phyloP scores from a whole-genome alignment of 192 early-diverging fungal species.

The Coemansia sp. region DNA sequence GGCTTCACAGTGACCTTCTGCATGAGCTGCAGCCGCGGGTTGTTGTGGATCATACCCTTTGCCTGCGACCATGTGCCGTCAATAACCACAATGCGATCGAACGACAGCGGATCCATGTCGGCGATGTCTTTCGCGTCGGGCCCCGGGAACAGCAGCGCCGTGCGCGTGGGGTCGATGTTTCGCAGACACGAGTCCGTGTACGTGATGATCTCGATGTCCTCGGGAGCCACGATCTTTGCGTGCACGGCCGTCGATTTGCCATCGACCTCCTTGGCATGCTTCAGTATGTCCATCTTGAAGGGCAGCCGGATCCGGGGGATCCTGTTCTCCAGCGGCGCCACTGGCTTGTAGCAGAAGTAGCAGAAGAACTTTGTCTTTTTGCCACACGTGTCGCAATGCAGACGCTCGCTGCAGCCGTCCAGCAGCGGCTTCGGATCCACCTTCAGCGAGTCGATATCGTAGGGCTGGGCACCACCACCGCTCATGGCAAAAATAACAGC shows the following conservation, averaged over 20 bases:
- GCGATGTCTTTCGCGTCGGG: slow-evolving; percentile 63
- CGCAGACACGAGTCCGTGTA: slow-evolving; percentile 53
- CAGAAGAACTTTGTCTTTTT: slow-evolving; percentile 71
- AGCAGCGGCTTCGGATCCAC: slow-evolving; percentile 29
- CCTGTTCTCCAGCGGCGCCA: slow-evolving; percentile 48
- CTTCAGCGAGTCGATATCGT: slow-evolving; percentile 38
- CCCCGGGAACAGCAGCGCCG: slow-evolving; percentile 85
- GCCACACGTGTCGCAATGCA: slow-evolving; percentile 60
- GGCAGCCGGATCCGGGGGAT: slow-evolving; percentile 69
- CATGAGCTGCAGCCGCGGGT: slow-evolving; percentile 44
- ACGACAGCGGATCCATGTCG: slow-evolving; percentile 62
- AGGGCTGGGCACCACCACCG: slow-evolving; percentile 9
- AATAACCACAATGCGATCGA: slow-evolving; percentile 80
- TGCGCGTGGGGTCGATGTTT: slow-evolving; percentile 63
- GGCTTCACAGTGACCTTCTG: slow-evolving; percentile 66
- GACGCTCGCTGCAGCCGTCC: slow-evolving; percentile 44
- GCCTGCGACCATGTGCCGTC: slow-evolving; percentile 97
- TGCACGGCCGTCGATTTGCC: slow-evolving; percentile 89
- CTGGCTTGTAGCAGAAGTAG: slow-evolving; percentile 62
- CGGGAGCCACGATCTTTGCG: slow-evolving; percentile 70
- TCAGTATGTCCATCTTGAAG: slow-evolving; percentile 70
- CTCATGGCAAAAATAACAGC: slow-evolving; percentile 15
- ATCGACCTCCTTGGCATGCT: slow-evolving; percentile 74
- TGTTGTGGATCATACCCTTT: slow-evolving; percentile 57
- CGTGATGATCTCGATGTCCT: slow-evolving; percentile 63